Base-by-base conservation (phyloP, 2,329 filamentous ascomycete species). In the Lecanosticta acicola region DNA sequence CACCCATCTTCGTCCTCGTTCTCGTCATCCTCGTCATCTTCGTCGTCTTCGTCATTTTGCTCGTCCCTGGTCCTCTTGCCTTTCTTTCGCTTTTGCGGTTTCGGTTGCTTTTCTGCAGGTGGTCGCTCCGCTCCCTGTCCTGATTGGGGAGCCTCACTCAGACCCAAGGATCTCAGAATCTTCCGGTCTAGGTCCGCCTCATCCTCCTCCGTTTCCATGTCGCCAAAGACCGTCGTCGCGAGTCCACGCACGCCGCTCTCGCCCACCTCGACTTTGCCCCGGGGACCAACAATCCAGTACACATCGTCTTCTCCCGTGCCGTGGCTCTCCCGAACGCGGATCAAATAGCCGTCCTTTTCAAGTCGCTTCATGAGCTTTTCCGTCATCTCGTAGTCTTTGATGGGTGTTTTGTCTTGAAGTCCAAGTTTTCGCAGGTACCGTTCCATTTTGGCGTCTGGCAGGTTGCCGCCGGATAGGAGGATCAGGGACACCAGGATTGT, bases 211-310 rank as follows among this genome's bases (percentile, higher is more conserved):
- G 46, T 55, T n/a, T 53, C 47, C 20, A 56, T 54, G 8, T 57
- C 60, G 14, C 61, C 59, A 60, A 76, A 80, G 1, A 83, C 76
- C 41, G 67, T 68, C 50, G 70, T 70, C 3, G 89, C 80, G 52
- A 96, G 68, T 0, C 80, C 81, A 14, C 81, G 79, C 10, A 93
- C 84, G 0, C 85, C 87, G 40, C 81, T 76, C n/a, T 82, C 74
- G 0, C 85, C 87, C 29, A 97, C 79, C 66, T 97, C 93, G 5
- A 90, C 75, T 67, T 85, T 93, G 4, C 86, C 91, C 17, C 93
- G 78, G 4, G 88, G 84, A 1, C 93, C 93, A 11, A 96, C 79
- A 45, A 85, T 79, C 77, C 87, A 98, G 39, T 87, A 89, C 5
- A 88, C 75, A 2, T 79, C 75, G 52, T 91, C 83, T 32, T 94